Evolutionary conservation across 495 filamentous ascomycete genomes (phyloP).

Genomic region (Aspergillus carlsbadensis): DNA sequence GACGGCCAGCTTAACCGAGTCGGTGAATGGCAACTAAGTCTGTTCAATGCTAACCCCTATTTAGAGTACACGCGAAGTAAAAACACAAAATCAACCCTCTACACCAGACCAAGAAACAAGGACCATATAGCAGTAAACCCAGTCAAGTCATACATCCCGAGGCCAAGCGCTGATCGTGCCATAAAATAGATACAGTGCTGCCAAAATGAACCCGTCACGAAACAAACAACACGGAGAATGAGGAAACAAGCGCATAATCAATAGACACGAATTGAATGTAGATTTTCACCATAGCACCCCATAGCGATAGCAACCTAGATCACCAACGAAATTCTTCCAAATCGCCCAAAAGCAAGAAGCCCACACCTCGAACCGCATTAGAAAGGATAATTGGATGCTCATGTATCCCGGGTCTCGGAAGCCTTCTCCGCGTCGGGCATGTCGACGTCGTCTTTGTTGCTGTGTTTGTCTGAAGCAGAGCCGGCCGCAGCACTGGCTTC

Average conservation of each 20-base stretch:
- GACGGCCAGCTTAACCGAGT: no score
- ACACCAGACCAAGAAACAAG: constrained; percentile 15
- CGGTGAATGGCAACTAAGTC: no score
- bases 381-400: background rate
- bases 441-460: constrained; percentile 32
- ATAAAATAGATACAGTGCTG: constrained; percentile 14
- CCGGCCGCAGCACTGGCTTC: constrained; percentile 16
- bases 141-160: constrained; percentile 20
- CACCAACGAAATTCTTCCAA: background rate
- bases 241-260: background rate
- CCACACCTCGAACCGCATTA: background rate
- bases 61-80: constrained; percentile 12
- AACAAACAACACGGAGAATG: constrained; percentile 2
- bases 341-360: constrained; percentile 7
- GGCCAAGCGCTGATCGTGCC: constrained; percentile 19
- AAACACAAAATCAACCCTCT: constrained; percentile 11
- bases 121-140: constrained; percentile 17
- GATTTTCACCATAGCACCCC: constrained; percentile 6
- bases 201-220: background rate
- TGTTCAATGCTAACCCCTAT: background rate
- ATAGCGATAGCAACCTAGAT: background rate
- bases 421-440: constrained; percentile 37
- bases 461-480: constrained; percentile 15
- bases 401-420: constrained; percentile 17
- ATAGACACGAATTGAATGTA: constrained; percentile 3